Percentiles rank a stretch among this genome's conserved stretches.
phyloP scores from a whole-genome alignment of 73 alveolate species.

The Blepharisma stoltei region DNA sequence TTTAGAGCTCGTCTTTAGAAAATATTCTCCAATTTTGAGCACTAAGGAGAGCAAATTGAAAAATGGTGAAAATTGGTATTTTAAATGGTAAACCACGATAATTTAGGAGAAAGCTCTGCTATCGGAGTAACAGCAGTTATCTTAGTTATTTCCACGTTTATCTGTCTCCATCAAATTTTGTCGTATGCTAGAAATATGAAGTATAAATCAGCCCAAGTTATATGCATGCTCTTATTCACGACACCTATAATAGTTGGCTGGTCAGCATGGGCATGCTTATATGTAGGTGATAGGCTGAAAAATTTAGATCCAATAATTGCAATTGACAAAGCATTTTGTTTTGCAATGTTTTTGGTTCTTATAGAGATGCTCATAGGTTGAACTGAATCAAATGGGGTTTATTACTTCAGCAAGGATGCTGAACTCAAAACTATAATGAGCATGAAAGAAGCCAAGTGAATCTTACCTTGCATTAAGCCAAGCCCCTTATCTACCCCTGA shows the following conservation, averaged over 20 bases:
- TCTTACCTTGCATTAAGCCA: not conserved
- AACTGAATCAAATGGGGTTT: constrained; percentile 1
- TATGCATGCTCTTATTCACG: not conserved
- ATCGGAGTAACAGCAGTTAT: constrained; percentile 1
- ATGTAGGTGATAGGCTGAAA: not conserved
- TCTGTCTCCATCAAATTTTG: not conserved
- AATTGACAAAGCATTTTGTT: not conserved
- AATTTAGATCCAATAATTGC: not conserved
- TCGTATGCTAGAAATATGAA: not conserved
- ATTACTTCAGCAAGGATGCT: not conserved
- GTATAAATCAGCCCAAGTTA: not conserved
- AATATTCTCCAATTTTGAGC: too few relatives aligned
- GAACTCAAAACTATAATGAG: not conserved
- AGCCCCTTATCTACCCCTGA: not conserved
- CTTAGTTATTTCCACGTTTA: not conserved
- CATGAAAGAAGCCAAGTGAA: not conserved
- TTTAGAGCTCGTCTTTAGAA: too few relatives aligned
- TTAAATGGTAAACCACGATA: too few relatives aligned
- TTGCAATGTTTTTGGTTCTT: not conserved
- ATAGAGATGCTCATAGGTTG: not conserved
- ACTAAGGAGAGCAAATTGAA: too few relatives aligned
- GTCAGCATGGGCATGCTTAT: not conserved
- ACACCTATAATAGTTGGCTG: not conserved
- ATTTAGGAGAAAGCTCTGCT: not conserved
- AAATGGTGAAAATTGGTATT: too few relatives aligned